These are phyloP conservation scores for Acanthamoeba rhysodes DNA, from an alignment of 208 protist species.

Conservation along the genomic window DNA sequence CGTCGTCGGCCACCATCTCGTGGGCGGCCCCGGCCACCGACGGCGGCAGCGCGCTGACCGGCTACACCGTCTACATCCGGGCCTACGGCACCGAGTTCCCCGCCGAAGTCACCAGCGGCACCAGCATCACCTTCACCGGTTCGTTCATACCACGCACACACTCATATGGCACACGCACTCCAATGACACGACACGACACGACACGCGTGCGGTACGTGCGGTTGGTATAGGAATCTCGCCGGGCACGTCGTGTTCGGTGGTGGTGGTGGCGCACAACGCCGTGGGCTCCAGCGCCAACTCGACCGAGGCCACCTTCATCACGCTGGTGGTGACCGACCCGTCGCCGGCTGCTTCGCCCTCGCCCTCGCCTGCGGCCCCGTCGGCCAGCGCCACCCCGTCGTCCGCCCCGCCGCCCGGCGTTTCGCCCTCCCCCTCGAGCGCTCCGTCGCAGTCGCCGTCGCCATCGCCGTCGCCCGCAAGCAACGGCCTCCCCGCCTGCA, in stretches of 20 bases:
- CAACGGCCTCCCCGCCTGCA: not conserved
- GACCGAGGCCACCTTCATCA: not conserved
- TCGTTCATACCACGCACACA: not conserved
- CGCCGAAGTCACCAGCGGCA: not conserved
- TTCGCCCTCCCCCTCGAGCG: not conserved
- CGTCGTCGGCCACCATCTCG: not conserved
- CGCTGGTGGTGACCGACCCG: not conserved
- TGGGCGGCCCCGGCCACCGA: not conserved
- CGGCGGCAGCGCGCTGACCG: not conserved
- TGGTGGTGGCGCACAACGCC: not conserved
- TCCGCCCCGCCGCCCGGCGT: not conserved
- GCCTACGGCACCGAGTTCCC: slow-evolving; percentile 7
- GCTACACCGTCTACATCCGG: not conserved
- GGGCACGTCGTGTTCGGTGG: not conserved
- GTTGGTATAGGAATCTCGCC: not conserved
- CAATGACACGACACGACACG: not conserved
- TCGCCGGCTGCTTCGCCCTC: too few relatives aligned
- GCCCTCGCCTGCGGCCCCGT: not conserved
- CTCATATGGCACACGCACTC: not conserved
- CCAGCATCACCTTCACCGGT: not conserved
- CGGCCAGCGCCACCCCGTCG: not conserved
- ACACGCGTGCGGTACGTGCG: not conserved
- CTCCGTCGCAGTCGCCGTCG: not conserved
- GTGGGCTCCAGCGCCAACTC: not conserved
- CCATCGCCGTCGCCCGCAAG: not conserved